Conservation (phyloP, 2,329 filamentous ascomycete species). For the Epichloe elymi region DNA sequence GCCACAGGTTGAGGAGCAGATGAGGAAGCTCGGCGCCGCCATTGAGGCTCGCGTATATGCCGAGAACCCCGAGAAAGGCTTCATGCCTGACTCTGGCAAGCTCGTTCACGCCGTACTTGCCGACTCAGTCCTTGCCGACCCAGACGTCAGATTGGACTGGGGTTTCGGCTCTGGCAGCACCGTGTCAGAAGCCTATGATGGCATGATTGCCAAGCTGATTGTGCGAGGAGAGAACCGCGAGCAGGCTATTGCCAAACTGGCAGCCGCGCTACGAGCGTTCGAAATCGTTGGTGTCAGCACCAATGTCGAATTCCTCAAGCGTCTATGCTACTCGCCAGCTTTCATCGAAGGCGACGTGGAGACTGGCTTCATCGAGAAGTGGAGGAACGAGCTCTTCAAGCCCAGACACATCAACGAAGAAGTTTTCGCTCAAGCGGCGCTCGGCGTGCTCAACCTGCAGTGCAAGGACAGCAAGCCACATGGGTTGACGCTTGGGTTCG, state of each 20-base stretch:
- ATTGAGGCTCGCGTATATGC: constrained; percentile 96
- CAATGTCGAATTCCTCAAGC: constrained; percentile 94
- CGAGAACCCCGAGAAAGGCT: constrained; percentile 82
- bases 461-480: constrained; percentile 27
- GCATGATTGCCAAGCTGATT: constrained; percentile 98
- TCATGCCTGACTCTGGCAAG: constrained; percentile 85
- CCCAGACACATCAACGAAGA: constrained; percentile 50
- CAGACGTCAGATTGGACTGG: constrained; percentile 79
- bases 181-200: constrained; percentile 89
- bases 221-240: constrained; percentile 68
- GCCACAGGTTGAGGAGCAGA: constrained; percentile 56
- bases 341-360: constrained; percentile 85
- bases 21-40: constrained; percentile 65
- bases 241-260: constrained; percentile 71
- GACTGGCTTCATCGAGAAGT: constrained; percentile 91
- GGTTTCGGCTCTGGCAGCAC: constrained; percentile 86
- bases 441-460: constrained; percentile 53
- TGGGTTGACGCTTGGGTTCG: constrained; percentile 42
- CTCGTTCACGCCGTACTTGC: constrained; percentile 75
- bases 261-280: constrained; percentile 70
- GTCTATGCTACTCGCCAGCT: constrained; percentile 64
- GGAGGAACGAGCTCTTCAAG: constrained; percentile 65
- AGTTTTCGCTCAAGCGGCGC: constrained; percentile 73
- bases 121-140: constrained; percentile 39
- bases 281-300: constrained; percentile 88